Evolutionary conservation across 2,329 filamentous ascomycete genomes (phyloP).

Genomic region (Chrysoporthe cubensis): DNA sequence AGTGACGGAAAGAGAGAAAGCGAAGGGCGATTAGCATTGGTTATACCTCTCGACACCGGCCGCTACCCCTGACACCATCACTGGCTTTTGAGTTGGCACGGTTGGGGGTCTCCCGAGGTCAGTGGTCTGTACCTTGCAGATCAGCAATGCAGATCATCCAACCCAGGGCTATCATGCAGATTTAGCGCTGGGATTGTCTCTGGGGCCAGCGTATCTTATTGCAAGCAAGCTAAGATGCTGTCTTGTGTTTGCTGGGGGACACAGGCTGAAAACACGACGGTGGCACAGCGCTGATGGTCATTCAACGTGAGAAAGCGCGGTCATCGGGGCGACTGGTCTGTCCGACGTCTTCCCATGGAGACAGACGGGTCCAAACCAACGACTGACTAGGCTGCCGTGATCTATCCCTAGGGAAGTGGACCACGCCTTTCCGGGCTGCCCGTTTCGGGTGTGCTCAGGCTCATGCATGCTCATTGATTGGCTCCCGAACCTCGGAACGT

Average conservation of each 20-base stretch:
- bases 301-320: background rate
- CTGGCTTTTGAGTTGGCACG: background rate
- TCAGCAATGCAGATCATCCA: slow-evolving; percentile 20
- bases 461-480: slow-evolving; percentile 14
- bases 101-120: slow-evolving; percentile 6
- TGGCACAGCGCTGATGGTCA: background rate
- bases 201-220: background rate
- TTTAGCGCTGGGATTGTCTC: slow-evolving; percentile 9
- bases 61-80: slow-evolving; percentile 17
- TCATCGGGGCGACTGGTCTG: background rate
- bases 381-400: background rate
- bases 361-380: background rate
- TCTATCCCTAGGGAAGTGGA: background rate
- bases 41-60: slow-evolving; percentile 6
- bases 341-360: background rate
- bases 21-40: background rate
- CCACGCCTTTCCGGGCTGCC: slow-evolving; percentile 4
- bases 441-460: background rate
- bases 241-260: background rate
- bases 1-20: background rate
- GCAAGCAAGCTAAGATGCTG: background rate
- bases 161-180: slow-evolving; percentile 15
- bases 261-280: background rate
- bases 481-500: slow-evolving; percentile 4
- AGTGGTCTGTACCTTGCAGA: slow-evolving; percentile 18